Evolutionary conservation across 2,329 filamentous ascomycete species (phyloP).

Genomic region (Hyphodiscus sp.): DNA sequence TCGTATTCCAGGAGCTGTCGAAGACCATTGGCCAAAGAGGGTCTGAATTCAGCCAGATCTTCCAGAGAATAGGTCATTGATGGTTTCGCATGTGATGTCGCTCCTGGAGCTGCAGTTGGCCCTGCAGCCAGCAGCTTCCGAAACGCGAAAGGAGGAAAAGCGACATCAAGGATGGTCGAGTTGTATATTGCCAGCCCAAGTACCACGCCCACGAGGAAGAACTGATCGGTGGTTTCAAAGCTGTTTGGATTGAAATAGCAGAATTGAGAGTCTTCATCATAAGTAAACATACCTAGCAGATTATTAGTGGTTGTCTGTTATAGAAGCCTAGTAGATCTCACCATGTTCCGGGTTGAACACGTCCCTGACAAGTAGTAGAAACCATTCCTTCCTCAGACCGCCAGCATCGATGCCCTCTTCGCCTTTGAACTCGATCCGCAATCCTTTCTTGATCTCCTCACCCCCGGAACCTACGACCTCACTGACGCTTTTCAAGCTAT

Average conservation of each 20-base stretch:
- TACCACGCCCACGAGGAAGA: constrained; percentile 81
- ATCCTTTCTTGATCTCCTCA: constrained; percentile 84
- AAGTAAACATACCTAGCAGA: constrained; percentile 72
- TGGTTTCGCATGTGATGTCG: constrained; percentile 50
- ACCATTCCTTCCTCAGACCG: constrained; percentile 91
- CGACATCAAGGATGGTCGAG: constrained; percentile 84
- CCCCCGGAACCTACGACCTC: constrained; percentile 74
- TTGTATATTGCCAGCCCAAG: constrained; percentile 91
- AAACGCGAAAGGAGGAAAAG: constrained; percentile 83
- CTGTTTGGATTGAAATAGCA: constrained; percentile 92
- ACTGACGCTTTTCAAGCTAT: constrained; percentile 78
- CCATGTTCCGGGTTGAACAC: constrained; percentile 88
- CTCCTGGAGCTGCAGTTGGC: constrained; percentile 51
- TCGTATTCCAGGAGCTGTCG: constrained; percentile 74
- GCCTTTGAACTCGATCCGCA: constrained; percentile 77
- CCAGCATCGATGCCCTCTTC: constrained; percentile 91
- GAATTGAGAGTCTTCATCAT: constrained; percentile 82
- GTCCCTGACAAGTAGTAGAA: constrained; percentile 77
- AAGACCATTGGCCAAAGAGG: constrained; percentile 67
- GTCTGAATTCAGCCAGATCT: constrained; percentile 77
- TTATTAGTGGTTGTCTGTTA: constrained; percentile 6
- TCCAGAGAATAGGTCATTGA: constrained; percentile 69
- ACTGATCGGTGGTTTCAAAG: constrained; percentile 87
- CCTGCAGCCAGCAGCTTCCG: constrained; percentile 76
- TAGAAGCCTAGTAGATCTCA: constrained; percentile 33